Base-by-base conservation (phyloP, 164 flowering plant species). In the Warburgia ugandensis region DNA sequence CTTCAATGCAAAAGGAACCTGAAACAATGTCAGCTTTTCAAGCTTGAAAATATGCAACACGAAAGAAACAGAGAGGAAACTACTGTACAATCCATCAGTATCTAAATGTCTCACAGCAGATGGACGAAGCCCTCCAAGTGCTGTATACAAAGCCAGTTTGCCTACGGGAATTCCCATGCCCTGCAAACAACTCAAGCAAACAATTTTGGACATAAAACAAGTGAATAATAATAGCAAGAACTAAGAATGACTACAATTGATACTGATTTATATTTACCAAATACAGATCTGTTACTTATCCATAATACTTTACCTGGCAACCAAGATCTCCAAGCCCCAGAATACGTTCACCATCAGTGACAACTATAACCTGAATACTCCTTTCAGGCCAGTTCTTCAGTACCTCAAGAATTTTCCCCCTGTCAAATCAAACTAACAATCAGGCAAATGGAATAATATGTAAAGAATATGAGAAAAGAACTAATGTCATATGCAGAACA, bases 121-220 rank as follows among this genome's bases (percentile, higher is more conserved):
- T 30, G 95, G 97, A 59, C 92, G 89, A 62, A 89, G 48, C 19
- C 97, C 95, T 43, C 96, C 96, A 51, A 88, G 91, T 27, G 94
- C 94, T 7, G 97, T 76, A 68, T 88, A 88, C 29, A 88, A 53
- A 50, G 97, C 54, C 46, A 89, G 70, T 56, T 86, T 89, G 16
- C 97, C 95, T 2, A 86, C 97, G 33, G 97, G 97, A 48, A 90
- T 90, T 7, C 97, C 97, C 97, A 90, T 90, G 5, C 97, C 97
- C 95, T 90, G 67, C 22, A 38, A 62, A 48, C 54, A 70, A 48
- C 46, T 53, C n/a, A n/a, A n/a, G n/a, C n/a, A n/a, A n/a, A n/a
- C n/a, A n/a, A n/a, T n/a, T n/a, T n/a, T n/a, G n/a, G n/a, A n/a
- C n/a, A n/a, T n/a, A n/a, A n/a, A n/a, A n/a, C n/a, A n/a, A n/a